These are phyloP conservation scores for Crithidia sp. DNA, from an alignment of 208 protist species.

Conservation along the genomic window DNA sequence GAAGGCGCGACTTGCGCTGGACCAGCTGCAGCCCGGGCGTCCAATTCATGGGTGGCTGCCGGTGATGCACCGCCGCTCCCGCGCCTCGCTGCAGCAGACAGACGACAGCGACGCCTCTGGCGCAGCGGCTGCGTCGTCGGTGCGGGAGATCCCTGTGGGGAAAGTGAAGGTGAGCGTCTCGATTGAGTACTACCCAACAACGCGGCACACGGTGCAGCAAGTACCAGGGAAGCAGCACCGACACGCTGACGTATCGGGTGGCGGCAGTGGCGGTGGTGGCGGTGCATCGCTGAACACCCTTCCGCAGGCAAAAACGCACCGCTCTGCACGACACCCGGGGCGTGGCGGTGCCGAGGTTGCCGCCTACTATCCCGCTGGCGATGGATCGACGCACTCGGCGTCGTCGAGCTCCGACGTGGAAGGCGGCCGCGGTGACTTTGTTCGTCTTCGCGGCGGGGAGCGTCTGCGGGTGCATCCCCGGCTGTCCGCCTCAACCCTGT, in stretches of 20 bases:
- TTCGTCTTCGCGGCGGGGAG: neutral
- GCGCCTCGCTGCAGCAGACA: neutral
- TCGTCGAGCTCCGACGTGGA: constrained; percentile 1
- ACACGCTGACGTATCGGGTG: constrained; percentile 13
- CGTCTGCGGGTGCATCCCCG: neutral
- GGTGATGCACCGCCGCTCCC: constrained; percentile 48
- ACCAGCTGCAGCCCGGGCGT: constrained; percentile 42
- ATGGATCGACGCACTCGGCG: constrained; percentile 8
- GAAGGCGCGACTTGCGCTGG: constrained; percentile 57
- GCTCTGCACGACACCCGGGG: constrained; percentile 19
- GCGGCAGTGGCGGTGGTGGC: neutral
- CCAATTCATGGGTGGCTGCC: constrained; percentile 77
- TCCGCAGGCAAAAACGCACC: constrained; percentile 30
- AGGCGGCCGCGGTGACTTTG: neutral
- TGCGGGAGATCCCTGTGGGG: constrained; percentile 36
- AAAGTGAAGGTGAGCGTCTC: constrained; percentile 64
- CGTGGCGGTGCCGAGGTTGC: constrained; percentile 4
- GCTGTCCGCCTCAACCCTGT: neutral
- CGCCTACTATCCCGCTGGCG: neutral
- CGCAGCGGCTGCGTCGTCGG: neutral
- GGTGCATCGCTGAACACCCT: neutral
- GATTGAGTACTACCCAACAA: constrained; percentile 46
- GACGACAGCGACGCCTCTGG: neutral
- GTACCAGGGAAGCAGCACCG: constrained; percentile 18
- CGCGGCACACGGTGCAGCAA: neutral